Evolutionary conservation across 768 basidiomycete genomes (phyloP).

Genomic region (Hydnomerulius pinastri): DNA sequence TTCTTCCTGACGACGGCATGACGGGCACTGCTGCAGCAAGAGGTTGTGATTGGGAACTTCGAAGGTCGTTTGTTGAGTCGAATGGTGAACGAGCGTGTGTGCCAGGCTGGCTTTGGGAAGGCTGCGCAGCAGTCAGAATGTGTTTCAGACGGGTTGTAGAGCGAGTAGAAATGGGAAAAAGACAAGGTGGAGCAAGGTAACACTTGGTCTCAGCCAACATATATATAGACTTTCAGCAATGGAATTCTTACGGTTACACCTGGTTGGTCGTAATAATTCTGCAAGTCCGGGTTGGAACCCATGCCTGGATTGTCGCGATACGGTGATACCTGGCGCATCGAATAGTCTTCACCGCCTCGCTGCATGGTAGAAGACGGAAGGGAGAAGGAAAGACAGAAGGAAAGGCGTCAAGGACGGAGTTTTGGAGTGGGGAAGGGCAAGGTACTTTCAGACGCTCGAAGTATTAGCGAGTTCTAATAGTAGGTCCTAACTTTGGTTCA

Average conservation of each 20-base stretch:
- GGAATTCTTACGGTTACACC: conserved; percentile 15
- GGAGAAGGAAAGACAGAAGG: not conserved
- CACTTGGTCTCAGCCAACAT: not conserved
- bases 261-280: conserved; percentile 31
- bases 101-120: conserved; percentile 33
- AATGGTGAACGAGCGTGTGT: conserved; percentile 37
- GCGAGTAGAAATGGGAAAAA: conserved; percentile 1
- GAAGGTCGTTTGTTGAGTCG: conserved; percentile 20
- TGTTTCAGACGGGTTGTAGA: conserved; percentile 2
- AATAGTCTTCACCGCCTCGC: conserved; percentile 21
- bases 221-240: conserved; percentile 5
- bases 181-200: not conserved
- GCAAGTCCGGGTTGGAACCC: conserved; percentile 25
- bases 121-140: conserved; percentile 32
- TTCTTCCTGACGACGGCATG: conserved; percentile 21
- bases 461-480: too few species aligned
- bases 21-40: conserved; percentile 24
- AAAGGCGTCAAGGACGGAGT: not conserved
- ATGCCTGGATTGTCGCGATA: conserved; percentile 21
- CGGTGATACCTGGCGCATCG: conserved; percentile 26
- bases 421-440: not conserved
- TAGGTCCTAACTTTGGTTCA: not conserved
- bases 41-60: conserved; percentile 23
- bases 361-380: conserved; percentile 14
- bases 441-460: too few species aligned